A percentile compares a stretch with the other conserved stretches of the same genome.
phyloP scores from a whole-genome alignment of 495 filamentous ascomycete genomes.

The Penicillium crystallinum region DNA sequence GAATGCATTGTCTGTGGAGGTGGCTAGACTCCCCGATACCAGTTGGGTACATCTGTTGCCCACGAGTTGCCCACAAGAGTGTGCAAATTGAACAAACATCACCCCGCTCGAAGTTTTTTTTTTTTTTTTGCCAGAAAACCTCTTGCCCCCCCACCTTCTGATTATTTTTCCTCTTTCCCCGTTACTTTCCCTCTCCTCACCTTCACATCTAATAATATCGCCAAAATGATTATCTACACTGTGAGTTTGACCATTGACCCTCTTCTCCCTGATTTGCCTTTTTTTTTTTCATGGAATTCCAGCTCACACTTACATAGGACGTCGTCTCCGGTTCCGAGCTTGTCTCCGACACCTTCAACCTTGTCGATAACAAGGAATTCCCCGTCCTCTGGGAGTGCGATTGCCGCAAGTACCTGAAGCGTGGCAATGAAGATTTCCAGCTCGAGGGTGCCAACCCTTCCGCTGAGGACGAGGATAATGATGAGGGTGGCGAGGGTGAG shows the following conservation, averaged over 20 bases:
- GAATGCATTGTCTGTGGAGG: background rate
- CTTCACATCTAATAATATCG: slow-evolving; percentile 21
- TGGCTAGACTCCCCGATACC: slow-evolving; percentile 6
- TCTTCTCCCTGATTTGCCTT: background rate
- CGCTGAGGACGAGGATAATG: slow-evolving; percentile 82
- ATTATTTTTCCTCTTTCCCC: slow-evolving; percentile 31
- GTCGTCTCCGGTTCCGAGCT: slow-evolving; percentile 87
- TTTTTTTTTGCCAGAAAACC: slow-evolving; percentile 31
- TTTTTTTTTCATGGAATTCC: background rate
- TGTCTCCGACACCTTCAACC: slow-evolving; percentile 85
- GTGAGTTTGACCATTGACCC: slow-evolving; percentile 40
- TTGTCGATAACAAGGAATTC: slow-evolving; percentile 60
- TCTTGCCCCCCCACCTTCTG: slow-evolving; percentile 25
- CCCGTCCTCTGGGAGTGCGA: slow-evolving; percentile 79
- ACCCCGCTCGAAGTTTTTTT: background rate
- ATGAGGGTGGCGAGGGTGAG: slow-evolving; percentile 54
- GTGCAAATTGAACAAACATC: slow-evolving; percentile 22
- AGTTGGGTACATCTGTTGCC: slow-evolving; percentile 6
- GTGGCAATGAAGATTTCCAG: slow-evolving; percentile 64
- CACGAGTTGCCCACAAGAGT: no score
- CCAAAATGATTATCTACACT: slow-evolving; percentile 88
- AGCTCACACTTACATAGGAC: slow-evolving; percentile 53
- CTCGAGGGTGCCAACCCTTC: slow-evolving; percentile 97
- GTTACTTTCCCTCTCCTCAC: slow-evolving; percentile 13
- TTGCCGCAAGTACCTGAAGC: slow-evolving; percentile 80